Base-by-base conservation (phyloP, 345 rosid species). In the Citropsis articulata region DNA sequence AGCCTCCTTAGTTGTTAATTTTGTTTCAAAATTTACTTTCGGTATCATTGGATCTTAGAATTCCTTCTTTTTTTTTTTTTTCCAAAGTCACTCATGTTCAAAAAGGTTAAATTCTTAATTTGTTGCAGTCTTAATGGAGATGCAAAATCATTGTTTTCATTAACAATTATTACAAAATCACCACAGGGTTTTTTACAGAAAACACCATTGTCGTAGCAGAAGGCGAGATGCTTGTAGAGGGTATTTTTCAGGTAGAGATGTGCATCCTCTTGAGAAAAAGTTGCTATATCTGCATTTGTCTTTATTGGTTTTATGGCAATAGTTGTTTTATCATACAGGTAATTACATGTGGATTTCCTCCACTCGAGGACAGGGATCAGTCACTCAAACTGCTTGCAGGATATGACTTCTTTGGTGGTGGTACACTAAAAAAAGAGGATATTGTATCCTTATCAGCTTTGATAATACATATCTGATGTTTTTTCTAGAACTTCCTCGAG, bases 201-300 rank as follows among this genome's bases (percentile, higher is more conserved):
- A 96, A 94, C 81, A 96, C 98, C 64, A 89, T 96, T 77, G 89
- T 96, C 55, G 90, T 96, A 79, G 99, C 97, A 35, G 98, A 96
- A 84, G 99, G 98, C 19, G 87, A 89, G 86, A 91, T 96, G 97
- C 89, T 88, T 68, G 33, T 85, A 75, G 89, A 86, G 79, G 97
- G 98, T 56, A 84, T 92, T 81, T 94, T 91, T 81, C 90, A 91
- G 98, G 99, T 96, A 77, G 79, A 70, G n/a, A 56, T 48, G 9
- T 72, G 73, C 75, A 36, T 77, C 53, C 24, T 66, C 69, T 66
- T 61, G 22, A 25, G 27, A 21, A 38, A 64, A 22, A 77, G 66
- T 30, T 78, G 55, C 76, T 79, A 60, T 66, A 27, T 5, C 50
- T 22, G 24, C 65, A 30, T 69, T 53, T 69, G 64, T 59, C 53